phyloP scores from a whole-genome alignment of 352 stramenopile genomes.

The Pythium dissotocum region DNA sequence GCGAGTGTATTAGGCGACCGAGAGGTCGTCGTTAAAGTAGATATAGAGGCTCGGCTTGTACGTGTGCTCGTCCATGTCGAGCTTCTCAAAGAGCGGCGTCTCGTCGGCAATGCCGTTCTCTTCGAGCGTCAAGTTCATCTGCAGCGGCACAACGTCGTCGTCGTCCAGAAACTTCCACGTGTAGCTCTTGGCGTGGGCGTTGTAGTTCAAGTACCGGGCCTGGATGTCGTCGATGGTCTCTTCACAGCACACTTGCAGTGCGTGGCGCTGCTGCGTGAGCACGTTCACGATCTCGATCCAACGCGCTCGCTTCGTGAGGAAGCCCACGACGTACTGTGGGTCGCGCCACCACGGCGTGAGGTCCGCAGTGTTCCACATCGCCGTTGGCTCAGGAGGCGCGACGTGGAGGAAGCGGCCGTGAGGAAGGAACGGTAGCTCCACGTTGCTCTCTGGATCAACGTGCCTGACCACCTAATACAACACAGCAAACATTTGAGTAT shows the following conservation, averaged over 20 bases:
- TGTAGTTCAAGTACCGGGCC: slow-evolving; percentile 80
- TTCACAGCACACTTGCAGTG: slow-evolving; percentile 84
- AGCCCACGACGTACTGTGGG: slow-evolving; percentile 65
- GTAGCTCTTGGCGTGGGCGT: slow-evolving; percentile 90
- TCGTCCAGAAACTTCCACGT: slow-evolving; percentile 91
- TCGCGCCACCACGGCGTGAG: slow-evolving; percentile 89
- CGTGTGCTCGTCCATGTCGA: slow-evolving; percentile 87
- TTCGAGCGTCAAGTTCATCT: slow-evolving; percentile 88
- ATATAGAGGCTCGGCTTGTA: slow-evolving; percentile 90
- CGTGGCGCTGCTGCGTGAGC: slow-evolving; percentile 84
- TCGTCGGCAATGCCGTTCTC: slow-evolving; percentile 90
- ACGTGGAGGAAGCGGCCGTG: slow-evolving; percentile 89
- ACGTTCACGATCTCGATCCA: slow-evolving; percentile 91
- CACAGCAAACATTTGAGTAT: not conserved
- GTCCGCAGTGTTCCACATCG: slow-evolving; percentile 73
- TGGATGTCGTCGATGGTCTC: slow-evolving; percentile 90
- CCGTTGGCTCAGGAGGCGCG: slow-evolving; percentile 72
- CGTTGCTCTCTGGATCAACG: slow-evolving; percentile 70
- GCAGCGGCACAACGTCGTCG: slow-evolving; percentile 86
- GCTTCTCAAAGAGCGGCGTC: slow-evolving; percentile 68
- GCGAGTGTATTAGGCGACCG: slow-evolving; percentile 46
- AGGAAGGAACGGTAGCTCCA: slow-evolving; percentile 82
- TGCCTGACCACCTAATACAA: slow-evolving; percentile 66
- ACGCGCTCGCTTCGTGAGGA: slow-evolving; percentile 67
- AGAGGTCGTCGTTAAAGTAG: slow-evolving; percentile 95